A percentile compares a stretch with the other conserved stretches of the same genome.
These are phyloP conservation scores for Penicillium sp. DNA, from an alignment of 2,329 filamentous ascomycete species.

Conservation along the genomic window DNA sequence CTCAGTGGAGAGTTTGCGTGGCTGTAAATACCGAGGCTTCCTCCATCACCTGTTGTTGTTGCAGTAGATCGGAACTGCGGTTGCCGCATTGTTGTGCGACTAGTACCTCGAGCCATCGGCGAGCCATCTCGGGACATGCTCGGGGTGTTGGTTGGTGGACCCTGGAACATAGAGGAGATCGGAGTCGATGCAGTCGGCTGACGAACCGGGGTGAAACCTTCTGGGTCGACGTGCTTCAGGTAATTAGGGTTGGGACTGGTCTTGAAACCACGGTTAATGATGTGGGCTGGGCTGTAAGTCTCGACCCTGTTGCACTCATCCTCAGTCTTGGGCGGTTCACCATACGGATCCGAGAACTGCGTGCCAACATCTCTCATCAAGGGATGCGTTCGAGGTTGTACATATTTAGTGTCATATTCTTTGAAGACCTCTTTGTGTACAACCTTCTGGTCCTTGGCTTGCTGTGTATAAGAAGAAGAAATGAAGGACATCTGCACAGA, in stretches of 20 bases:
- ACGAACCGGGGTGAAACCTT: conserved; percentile 46
- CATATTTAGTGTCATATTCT: conserved; percentile 95
- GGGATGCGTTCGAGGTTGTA: conserved; percentile 83
- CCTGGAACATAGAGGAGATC: conserved; percentile 32
- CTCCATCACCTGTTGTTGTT: conserved; percentile 58
- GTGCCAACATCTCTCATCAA: conserved; percentile 75
- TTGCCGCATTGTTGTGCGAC: conserved; percentile 49
- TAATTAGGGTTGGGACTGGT: conserved; percentile 84
- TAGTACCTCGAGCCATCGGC: conserved; percentile 39
- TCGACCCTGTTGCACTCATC: conserved; percentile 55
- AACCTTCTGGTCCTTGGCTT: conserved; percentile 77
- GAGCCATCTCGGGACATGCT: conserved; percentile 48
- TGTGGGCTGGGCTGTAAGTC: conserved; percentile 59
- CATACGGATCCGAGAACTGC: conserved; percentile 60
- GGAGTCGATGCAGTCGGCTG: conserved; percentile 42
- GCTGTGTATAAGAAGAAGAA: conserved; percentile 72
- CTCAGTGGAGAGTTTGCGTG: conserved; percentile 80
- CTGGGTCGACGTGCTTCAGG: conserved; percentile 67
- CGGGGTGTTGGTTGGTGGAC: conserved; percentile 36
- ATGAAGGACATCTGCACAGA: conserved; percentile 74
- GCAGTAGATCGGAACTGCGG: conserved; percentile 51
- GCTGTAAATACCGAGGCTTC: conserved; percentile 74
- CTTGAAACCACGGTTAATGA: conserved; percentile 72
- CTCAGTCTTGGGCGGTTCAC: conserved; percentile 37
- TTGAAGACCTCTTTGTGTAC: conserved; percentile 90